phyloP scores from a whole-genome alignment of 1,284 basidiomycete species.

The Stygiomarasmius scandens region DNA sequence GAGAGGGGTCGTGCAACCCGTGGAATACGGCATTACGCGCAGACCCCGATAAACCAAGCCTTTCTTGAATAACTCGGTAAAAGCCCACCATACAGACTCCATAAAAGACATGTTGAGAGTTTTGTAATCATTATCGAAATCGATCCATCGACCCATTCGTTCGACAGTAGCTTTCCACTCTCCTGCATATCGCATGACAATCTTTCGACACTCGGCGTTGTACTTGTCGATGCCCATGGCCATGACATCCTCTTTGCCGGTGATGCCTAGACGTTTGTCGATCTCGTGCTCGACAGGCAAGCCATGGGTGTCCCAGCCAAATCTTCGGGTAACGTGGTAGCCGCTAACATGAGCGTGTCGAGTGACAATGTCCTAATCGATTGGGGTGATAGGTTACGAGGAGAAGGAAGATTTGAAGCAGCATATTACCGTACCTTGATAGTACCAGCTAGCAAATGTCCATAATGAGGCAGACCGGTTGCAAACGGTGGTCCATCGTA shows the following conservation, averaged over 20 bases:
- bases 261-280: slow-evolving; percentile 95
- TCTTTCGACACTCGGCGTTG: slow-evolving; percentile 95
- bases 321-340: slow-evolving; percentile 92
- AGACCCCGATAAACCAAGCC: slow-evolving; percentile 94
- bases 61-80: slow-evolving; percentile 90
- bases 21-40: slow-evolving; percentile 98
- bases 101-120: slow-evolving; percentile 94
- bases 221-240: slow-evolving; percentile 97
- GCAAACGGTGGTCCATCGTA: slow-evolving; percentile 99
- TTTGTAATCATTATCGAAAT: slow-evolving; percentile 99
- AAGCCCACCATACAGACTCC: slow-evolving; percentile 99
- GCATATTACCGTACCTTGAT: slow-evolving; percentile 75
- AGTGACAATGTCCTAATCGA: slow-evolving; percentile 87
- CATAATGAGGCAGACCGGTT: slow-evolving; percentile 96
- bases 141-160: slow-evolving; percentile 99
- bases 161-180: slow-evolving; percentile 97
- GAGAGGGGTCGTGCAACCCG: slow-evolving; percentile 93
- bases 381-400: slow-evolving; percentile 4
- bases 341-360: slow-evolving; percentile 94
- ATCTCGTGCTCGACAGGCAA: slow-evolving; percentile 99
- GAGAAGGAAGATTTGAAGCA: not conserved
- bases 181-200: slow-evolving; percentile 95
- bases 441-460: slow-evolving; percentile 88
- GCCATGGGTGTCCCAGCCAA: slow-evolving; percentile 99
- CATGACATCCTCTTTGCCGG: slow-evolving; percentile 92